Evolutionary conservation across 805 yeast genomes (phyloP), one percentile per base, ranked within the genome.

Genomic region (Wickerhamiella bombiphila): DNA sequence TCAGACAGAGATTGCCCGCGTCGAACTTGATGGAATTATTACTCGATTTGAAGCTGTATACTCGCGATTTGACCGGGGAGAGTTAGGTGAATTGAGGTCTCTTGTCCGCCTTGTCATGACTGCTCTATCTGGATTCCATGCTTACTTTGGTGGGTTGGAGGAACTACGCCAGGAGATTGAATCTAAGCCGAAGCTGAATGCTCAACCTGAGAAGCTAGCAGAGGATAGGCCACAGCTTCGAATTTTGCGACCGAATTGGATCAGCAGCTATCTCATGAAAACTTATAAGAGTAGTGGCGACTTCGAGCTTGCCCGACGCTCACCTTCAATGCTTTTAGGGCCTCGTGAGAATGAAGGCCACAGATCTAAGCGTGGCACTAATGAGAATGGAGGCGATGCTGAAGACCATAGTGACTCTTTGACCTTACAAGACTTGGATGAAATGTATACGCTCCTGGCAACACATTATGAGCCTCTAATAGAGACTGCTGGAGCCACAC

Each of bases 41-140:
- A 22, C 38, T 2, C 26, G 32, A 2, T 28, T 49, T 8, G 58
- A 56, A 32, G 32, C 48, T 3, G 41, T 52, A 7, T 50, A 43
- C 16, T 49, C 56, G 1, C 44, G 57, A 7, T 35, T 52, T 4
- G 54, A 48, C 21, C 35, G 41, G 8, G 46, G 48, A 1, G 57
- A 51, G 30, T 30, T 49, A 20, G 48, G 45, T 6, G 58, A 54
- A 28, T 38, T 52, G 15, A 34, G 48, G 11, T 40, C 54, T 1
- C 40, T 38, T 8, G 20, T 47, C 3, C 47, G 50, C 4, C 37
- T 43, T 14, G 40, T 51, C 7, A 39, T 51, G 29, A 39, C 46
- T 2, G 40, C 51, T 4, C 36, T 47, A 3, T 39, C 52, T 2
- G 40, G 47, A 7, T 49, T 49, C 36, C 47, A 43, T 8, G 42